Conservation (phyloP, 257 asterid species). For the Eucommia ulmoides region DNA sequence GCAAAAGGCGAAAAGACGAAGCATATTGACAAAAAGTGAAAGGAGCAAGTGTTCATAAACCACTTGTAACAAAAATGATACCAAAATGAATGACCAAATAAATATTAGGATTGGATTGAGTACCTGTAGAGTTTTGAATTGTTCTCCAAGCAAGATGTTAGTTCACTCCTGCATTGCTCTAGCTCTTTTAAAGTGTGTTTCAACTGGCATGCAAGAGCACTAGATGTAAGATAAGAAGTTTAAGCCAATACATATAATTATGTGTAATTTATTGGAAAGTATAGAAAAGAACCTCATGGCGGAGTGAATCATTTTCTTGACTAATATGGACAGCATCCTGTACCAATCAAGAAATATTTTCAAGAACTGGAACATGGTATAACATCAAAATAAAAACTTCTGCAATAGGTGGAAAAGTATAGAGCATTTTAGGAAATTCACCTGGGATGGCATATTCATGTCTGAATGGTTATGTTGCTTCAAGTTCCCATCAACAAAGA, state of each 20-base stretch:
- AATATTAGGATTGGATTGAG: not conserved
- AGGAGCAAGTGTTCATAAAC: slow-evolving; percentile 1
- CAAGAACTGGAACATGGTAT: slow-evolving; percentile 10
- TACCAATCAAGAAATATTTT: slow-evolving; percentile 11
- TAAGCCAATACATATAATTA: slow-evolving; percentile 2
- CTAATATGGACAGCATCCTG: slow-evolving; percentile 32
- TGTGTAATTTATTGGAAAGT: slow-evolving; percentile 4
- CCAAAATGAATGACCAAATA: too few species aligned
- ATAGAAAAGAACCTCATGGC: slow-evolving; percentile 40
- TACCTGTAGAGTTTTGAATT: slow-evolving; percentile 69
- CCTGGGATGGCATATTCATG: slow-evolving; percentile 22
- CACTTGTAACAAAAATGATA: not conserved
- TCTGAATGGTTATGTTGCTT: slow-evolving; percentile 35
- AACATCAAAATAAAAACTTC: slow-evolving; percentile 2
- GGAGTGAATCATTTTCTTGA: slow-evolving; percentile 31
- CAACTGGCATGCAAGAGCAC: slow-evolving; percentile 33
- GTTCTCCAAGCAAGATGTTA: slow-evolving; percentile 46
- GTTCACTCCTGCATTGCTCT: slow-evolving; percentile 54
- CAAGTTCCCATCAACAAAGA: slow-evolving; percentile 46
- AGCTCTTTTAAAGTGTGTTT: slow-evolving; percentile 47
- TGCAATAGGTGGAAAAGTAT: slow-evolving; percentile 4
- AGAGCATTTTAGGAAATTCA: slow-evolving; percentile 14
- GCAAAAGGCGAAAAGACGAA: slow-evolving; percentile 13
- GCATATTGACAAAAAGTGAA: slow-evolving; percentile 4
- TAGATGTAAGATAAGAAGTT: slow-evolving; percentile 11